Base-by-base conservation (phyloP, 176 grass and related monocot genomes). In the Zizania latifolia region DNA sequence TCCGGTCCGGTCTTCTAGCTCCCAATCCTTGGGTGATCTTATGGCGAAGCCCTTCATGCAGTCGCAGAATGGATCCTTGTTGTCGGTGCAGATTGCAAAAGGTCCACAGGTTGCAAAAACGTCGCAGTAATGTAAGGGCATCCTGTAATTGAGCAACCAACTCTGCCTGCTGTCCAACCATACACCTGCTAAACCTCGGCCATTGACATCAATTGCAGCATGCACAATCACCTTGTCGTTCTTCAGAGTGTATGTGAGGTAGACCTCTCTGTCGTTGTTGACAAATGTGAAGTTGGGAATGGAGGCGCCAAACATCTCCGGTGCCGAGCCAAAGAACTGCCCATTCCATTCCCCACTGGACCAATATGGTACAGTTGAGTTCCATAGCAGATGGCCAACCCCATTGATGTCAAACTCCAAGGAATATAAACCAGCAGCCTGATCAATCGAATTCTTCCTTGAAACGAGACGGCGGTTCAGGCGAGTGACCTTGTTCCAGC, bases 1-100 rank as follows among this genome's bases (percentile, higher is more conserved):
- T 12, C 66, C 69, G 23, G 17, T 79, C 31, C 22, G 64, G 31
- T 90, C 88, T 8, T 32, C 10, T 22, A 80, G 74, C 15, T 61
- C 29, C 78, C 78, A 90, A 6, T 82, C 71, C 29, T 8, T 30
- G 0, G 11, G 79, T 4, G 71, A 54, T 77, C 72, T 55, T 24
- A 63, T 44, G 24, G 24, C 4, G 65, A 86, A 90, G 8, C 88
- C 88, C 48, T 90, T 71, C 31, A 83, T 50, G 29, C 88, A 90
- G n/a, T 69, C 62, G 34, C 88, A 90, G 15, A 41, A 60, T 43
- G 72, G 61, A 21, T 37, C 8, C 1, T 37, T 29, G 14, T 44
- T 77, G 9, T 74, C 79, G 24, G 79, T 21, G 68, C 87, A 90
- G 10, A 44, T 60, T n/a, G 66, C 70, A 14, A 82, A 90, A 58